phyloP scores from a whole-genome alignment of 2,329 filamentous ascomycete species.

The Paecilomyces sp. region DNA sequence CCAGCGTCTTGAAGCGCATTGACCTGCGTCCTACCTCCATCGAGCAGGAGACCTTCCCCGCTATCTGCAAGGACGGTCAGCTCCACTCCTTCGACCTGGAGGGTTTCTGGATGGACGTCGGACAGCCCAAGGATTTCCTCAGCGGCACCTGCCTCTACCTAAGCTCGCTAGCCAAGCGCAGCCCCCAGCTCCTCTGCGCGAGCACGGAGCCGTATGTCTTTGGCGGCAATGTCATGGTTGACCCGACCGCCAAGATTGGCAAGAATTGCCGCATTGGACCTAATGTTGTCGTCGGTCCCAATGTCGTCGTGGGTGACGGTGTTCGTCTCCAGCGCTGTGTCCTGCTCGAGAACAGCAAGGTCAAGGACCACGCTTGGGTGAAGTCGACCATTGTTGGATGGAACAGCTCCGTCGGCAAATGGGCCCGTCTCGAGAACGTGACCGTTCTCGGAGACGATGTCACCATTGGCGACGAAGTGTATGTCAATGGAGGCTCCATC shows the following conservation, averaged over 20 bases:
- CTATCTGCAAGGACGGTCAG: constrained; percentile 81
- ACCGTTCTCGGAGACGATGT: constrained; percentile 97
- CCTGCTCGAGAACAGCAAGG: constrained; percentile 78
- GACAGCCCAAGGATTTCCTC: constrained; percentile 97
- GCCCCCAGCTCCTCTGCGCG: constrained; percentile 73
- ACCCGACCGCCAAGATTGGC: constrained; percentile 90
- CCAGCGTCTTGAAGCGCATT: constrained; percentile 80
- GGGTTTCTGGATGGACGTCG: constrained; percentile 99
- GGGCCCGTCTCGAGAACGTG: constrained; percentile 95
- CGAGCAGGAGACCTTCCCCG: constrained; percentile 97
- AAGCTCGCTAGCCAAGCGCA: constrained; percentile 82
- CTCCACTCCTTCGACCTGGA: constrained; percentile 95
- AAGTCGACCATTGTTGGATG: constrained; percentile 98
- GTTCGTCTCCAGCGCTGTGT: constrained; percentile 92
- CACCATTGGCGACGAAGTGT: constrained; percentile 94
- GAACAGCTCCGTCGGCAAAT: constrained; percentile 93
- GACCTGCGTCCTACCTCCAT: constrained; percentile 95
- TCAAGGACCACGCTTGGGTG: constrained; percentile 98
- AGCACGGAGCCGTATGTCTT: constrained; percentile 72
- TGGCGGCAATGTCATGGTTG: constrained; percentile 91
- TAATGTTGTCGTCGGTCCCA: constrained; percentile 91
- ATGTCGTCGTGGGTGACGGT: constrained; percentile 87
- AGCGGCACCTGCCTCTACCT: constrained; percentile 95
- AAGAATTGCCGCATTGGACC: constrained; percentile 98
- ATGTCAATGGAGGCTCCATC: constrained; percentile 94